Base-by-base conservation (phyloP, 2,329 filamentous ascomycete genomes). In the Fusarium armeniacum region DNA sequence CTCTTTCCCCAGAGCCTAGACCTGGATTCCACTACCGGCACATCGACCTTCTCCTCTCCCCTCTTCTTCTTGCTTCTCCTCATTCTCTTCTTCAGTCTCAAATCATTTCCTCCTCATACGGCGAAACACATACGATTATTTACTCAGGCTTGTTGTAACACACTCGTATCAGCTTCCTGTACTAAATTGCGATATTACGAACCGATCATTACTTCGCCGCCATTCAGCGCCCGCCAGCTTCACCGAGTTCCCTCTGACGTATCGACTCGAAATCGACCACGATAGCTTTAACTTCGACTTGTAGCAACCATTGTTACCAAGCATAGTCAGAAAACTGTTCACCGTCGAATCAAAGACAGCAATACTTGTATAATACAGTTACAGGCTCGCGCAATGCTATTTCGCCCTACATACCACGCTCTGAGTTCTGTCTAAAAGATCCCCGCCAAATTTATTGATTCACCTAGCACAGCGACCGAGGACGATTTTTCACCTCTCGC, bases 171-270 rank as follows among this genome's bases (percentile, higher is more conserved):
- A 46, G 44, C 41, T 36, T 36, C 35, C n/a, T 49, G 20, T 44
- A 26, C 32, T 32, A 20, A 52, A 49, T 56, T 46, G 58, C 63
- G 58, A 50, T 63, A 30, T 43, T 59, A 43, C 62, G 30, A 51
- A 64, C 28, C 24, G 24, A 41, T 44, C 22, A 63, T 44, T 32
- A 53, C 44, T 64, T 44, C 58, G 53, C 54, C 57, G 45, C 58
- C 61, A 61, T 61, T 53, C 20, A 20, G 35, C 53, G 16, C 54
- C 50, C 38, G 32, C 45, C 67, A 65, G 46, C 67, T 69, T 65
- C 67, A 71, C 67, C 67, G 59, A 55, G 59, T 68, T 38, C 50
- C 43, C 51, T 58, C 67, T 71, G 63, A 69, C 67, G 67, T 71
- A 70, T 61, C 30, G 47, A 46, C 15, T 32, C 44, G 32, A 68